Evolutionary conservation across 2,329 filamentous ascomycete genomes (phyloP), one percentile per base, ranked within the genome.

Genomic region (Curvularia spicifera): DNA sequence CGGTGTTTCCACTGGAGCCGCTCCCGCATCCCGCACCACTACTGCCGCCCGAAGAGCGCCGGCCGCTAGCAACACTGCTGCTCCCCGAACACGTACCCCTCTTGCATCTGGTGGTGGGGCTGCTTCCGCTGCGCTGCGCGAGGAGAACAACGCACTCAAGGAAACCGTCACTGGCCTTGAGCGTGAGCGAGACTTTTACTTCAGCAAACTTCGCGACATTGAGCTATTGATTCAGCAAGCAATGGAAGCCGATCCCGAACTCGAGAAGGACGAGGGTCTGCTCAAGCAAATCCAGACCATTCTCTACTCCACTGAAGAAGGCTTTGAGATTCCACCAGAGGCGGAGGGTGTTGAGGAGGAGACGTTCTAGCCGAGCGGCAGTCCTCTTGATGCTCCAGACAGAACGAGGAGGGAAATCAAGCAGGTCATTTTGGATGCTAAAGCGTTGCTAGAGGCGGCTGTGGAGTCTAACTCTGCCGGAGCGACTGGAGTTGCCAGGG

Each of bases 161-260:
- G 94, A 98, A 82, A 97, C 92, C 0, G 94, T 99, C n/a, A 84
- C 87, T 12, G 95, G 95, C 1, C 84, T 99, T 42, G 95, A 99
- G 84, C 89, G 95, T 70, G 95, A 99, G 82, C 87, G 95, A 49
- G 95, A 99, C 78, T 99, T 99, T 78, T 99, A 99, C 84, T 99
- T 99, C 80, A 96, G 91, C 85, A 99, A 99, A 84, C 85, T 99
- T 65, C 87, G 95, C 59, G 95, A 99, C 76, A 99, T 99, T 69
- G 95, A 99, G 81, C 82, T 99, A 65, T 82, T 99, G 71, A 86
- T 99, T 54, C 95, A 99, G 82, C 90, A 91, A 72, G 93, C 93
- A 10, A 90, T 96, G 73, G 95, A 99, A 69, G 90, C 92, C 63
- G 91, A 97, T 66, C 93, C 93, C 0, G 90, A 96, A 80, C 81